Evolutionary conservation across 116 monocot species (phyloP), one percentile per base, ranked within the genome.

Genomic region (Dioscorea cayenensis): DNA sequence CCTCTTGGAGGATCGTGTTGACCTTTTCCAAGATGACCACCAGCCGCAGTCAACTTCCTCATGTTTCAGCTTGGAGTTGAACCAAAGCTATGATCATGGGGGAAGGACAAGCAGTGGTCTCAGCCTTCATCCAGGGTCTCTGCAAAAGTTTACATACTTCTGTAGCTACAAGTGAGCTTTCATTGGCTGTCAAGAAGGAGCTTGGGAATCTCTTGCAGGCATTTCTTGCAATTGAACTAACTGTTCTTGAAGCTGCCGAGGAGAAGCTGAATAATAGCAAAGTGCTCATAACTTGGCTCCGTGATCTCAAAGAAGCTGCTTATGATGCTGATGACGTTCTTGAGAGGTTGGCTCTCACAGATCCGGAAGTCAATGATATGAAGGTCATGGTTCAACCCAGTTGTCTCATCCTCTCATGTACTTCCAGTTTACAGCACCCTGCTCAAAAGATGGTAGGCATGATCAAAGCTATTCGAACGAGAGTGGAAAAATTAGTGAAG

Each of bases 301-400:
- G 55, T n/a, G 55, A 62, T 21, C 62, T 62, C 62, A 62, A 62
- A 62, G 62, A 62, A 5, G 22, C 62, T 27, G 62, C 62, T 27
- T 62, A 22, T 62, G 62, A 62, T 23, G 62, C 25, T 11, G 62
- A 62, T 17, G 62, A 27, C 12, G 7, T 62, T 6, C 62, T 62
- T 22, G 62, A 62, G 7, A 6, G 2, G 23, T 62, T 55, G 55
- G 16, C 55, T 55, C 55, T n/a, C 19, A 1, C 2, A 55, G 5
- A 11, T n/a, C 6, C 16, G 1, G 55, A 14, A 19, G 55, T n/a
- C 14, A 5, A 18, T 16, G 55, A 16, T 16, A n/a, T 3, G n/a
- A 14, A 55, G 55, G 55, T 16, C 14, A 55, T 5, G 55, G 14
- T 2, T 5, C 55, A 55, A 16, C 14, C 14, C 55, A 5, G 18